Evolutionary conservation across 2,329 filamentous ascomycete genomes (phyloP).

Genomic region (Apiospora phragmitis): DNA sequence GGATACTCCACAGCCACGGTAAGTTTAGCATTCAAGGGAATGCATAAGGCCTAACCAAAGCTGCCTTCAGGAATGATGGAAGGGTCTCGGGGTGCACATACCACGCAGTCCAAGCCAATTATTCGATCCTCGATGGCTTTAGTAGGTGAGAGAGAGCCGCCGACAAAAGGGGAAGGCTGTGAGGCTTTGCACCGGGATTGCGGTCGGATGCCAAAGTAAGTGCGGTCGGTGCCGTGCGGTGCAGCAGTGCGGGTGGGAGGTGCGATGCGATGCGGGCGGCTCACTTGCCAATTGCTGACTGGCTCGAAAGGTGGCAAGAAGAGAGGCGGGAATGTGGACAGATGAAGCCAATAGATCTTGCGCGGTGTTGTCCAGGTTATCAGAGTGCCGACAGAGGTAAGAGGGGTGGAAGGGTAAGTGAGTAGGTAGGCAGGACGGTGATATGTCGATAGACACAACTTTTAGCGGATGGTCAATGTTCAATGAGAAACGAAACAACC

Average conservation of each 20-base stretch:
- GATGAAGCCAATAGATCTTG: neutral
- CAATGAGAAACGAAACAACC: constrained; percentile 3
- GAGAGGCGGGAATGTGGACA: neutral
- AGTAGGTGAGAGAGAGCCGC: neutral
- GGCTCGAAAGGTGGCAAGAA: neutral
- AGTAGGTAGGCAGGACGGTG: neutral
- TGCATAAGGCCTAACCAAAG: neutral
- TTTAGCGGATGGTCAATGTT: neutral
- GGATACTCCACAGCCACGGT: neutral
- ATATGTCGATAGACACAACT: neutral
- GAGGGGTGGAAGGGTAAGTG: neutral
- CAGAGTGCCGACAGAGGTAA: neutral
- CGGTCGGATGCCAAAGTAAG: neutral
- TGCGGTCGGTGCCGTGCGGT: neutral
- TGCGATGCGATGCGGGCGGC: neutral
- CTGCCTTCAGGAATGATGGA: neutral
- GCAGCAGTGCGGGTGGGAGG: neutral
- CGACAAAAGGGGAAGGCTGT: neutral
- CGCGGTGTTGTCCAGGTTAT: neutral
- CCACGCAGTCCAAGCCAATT: neutral
- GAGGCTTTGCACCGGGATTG: neutral
- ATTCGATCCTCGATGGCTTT: neutral
- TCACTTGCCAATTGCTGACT: neutral
- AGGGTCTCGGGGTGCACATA: neutral
- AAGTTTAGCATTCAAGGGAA: neutral